phyloP scores from a whole-genome alignment of 805 yeast species.

The Spathaspora arborariae region DNA sequence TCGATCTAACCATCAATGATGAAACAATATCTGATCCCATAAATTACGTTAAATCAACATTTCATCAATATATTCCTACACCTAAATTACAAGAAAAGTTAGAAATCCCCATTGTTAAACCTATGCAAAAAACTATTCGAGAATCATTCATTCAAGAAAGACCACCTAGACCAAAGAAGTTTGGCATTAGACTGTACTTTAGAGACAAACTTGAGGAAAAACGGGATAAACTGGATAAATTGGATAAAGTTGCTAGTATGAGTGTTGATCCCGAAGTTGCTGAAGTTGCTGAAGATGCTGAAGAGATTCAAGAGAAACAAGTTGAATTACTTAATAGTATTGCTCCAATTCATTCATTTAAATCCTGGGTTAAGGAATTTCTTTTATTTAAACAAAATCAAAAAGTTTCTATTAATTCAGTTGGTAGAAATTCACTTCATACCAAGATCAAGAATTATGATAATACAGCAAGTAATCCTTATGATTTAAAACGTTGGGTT shows the following conservation, averaged over 20 bases:
- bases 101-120: slow-evolving; percentile 6
- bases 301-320: background rate
- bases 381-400: slow-evolving; percentile 14
- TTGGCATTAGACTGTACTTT: background rate
- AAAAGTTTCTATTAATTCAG: background rate
- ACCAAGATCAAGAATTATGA: slow-evolving; percentile 27
- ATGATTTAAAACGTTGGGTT: slow-evolving; percentile 25
- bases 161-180: background rate
- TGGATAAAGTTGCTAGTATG: background rate
- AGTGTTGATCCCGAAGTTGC: background rate
- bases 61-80: slow-evolving; percentile 7
- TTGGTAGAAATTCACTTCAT: slow-evolving; percentile 12
- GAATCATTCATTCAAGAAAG: slow-evolving; percentile 9
- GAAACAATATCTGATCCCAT: slow-evolving; percentile 7
- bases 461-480: slow-evolving; percentile 18
- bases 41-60: slow-evolving; percentile 5
- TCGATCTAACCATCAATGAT: slow-evolving; percentile 5
- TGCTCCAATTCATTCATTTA: slow-evolving; percentile 9
- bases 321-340: background rate
- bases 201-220: background rate
- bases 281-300: background rate
- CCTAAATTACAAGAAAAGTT: slow-evolving; percentile 5
- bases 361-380: slow-evolving; percentile 24
- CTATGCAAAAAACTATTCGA: slow-evolving; percentile 1
- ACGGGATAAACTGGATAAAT: too few relatives aligned